phyloP scores from a whole-genome alignment of 164 flowering plant genomes.

The Pachysandra terminalis region DNA sequence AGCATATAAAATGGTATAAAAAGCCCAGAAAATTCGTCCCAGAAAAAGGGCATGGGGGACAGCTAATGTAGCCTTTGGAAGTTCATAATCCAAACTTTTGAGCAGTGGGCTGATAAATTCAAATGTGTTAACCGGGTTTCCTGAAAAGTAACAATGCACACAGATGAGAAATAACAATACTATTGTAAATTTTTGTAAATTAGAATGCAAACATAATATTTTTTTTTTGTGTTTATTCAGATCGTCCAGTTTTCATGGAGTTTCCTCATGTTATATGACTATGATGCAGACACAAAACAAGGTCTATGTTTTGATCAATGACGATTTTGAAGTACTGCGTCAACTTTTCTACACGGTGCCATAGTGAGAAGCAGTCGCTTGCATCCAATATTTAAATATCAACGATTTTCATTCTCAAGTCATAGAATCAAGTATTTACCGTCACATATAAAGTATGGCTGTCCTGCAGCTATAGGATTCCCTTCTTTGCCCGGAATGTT shows the following conservation, averaged over 20 bases:
- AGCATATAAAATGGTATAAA: conserved; percentile 74
- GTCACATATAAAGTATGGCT: conserved; percentile 87
- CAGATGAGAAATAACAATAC: not conserved
- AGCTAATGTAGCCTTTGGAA: conserved; percentile 56
- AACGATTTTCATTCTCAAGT: not conserved
- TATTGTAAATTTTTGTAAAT: not conserved
- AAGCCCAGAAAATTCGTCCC: conserved; percentile 40
- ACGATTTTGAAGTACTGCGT: not conserved
- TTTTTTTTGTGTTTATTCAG: too few species aligned
- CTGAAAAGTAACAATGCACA: conserved; percentile 30
- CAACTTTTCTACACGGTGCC: not conserved
- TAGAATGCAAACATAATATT: not conserved
- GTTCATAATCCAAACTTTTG: conserved; percentile 65
- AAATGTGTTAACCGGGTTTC: conserved; percentile 74
- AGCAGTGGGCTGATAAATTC: conserved; percentile 73
- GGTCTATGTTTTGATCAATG: too few species aligned
- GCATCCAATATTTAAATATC: not conserved
- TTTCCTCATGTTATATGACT: too few species aligned
- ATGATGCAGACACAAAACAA: too few species aligned
- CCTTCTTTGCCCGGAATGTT: conserved; percentile 66
- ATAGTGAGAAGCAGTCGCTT: not conserved
- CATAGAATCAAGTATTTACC: conserved; percentile 41
- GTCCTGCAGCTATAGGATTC: conserved; percentile 89
- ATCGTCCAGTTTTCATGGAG: too few species aligned
- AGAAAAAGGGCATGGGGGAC: conserved; percentile 56